A percentile compares a stretch with the other conserved stretches of the same genome.
Evolutionary conservation across 106 monocot species (phyloP).

Genomic region (Chionographis japonica): DNA sequence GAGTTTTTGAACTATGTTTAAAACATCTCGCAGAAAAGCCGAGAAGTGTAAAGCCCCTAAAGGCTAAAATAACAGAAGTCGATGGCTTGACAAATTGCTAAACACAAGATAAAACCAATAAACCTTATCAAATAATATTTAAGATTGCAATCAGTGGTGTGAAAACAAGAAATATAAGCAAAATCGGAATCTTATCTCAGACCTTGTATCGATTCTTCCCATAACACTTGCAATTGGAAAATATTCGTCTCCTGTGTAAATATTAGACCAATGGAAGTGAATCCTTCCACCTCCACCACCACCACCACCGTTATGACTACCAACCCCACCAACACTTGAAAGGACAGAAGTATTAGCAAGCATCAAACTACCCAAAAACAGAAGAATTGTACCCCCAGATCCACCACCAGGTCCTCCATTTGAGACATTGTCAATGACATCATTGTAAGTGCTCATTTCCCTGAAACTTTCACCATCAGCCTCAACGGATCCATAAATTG

Average conservation of each 20-base stretch:
- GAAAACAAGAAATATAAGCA: constrained; percentile 1
- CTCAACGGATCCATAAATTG: constrained; percentile 62
- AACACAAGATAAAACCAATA: too few relatives aligned
- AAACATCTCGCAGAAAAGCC: too few relatives aligned
- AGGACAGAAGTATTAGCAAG: constrained; percentile 58
- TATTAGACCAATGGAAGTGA: constrained; percentile 93
- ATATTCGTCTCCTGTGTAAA: constrained; percentile 88
- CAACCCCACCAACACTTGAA: constrained; percentile 86
- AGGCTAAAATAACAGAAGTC: too few relatives aligned
- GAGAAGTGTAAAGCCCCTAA: too few relatives aligned
- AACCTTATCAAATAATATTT: too few relatives aligned
- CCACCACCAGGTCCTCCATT: constrained; percentile 78
- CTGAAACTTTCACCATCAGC: constrained; percentile 80
- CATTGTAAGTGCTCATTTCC: constrained; percentile 2
- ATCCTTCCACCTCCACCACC: constrained; percentile 93
- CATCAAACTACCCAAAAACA: constrained; percentile 57
- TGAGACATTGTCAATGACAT: constrained; percentile 11
- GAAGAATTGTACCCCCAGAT: constrained; percentile 92
- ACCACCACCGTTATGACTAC: constrained; percentile 67
- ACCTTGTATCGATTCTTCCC: constrained; percentile 74
- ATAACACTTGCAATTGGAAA: constrained; percentile 71
- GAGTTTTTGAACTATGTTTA: too few relatives aligned
- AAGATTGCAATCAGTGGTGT: background rate
- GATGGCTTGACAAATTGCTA: too few relatives aligned
- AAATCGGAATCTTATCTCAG: constrained; percentile 4